Evolutionary conservation across 108 stramenopile genomes (phyloP).

Genomic region (Nitzschia inconspicua): DNA sequence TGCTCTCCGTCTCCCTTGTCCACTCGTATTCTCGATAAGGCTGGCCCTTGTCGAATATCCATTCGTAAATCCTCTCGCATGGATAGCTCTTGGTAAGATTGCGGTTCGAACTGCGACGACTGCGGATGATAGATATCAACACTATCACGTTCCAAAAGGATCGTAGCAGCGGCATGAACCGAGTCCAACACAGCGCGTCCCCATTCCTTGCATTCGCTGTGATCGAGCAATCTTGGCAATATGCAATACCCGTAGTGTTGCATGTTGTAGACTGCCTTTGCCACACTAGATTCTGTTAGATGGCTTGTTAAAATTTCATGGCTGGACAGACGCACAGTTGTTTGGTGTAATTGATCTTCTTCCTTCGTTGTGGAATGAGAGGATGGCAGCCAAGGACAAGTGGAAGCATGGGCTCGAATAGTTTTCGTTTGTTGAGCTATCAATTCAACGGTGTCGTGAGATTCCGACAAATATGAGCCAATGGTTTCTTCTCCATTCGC

Average conservation of each 20-base stretch:
- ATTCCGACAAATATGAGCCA: too few relatives aligned
- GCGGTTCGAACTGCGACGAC: constrained; percentile 41
- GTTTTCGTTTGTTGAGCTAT: not conserved
- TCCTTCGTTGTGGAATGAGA: constrained; percentile 15
- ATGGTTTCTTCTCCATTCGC: too few relatives aligned
- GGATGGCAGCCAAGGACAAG: constrained; percentile 35
- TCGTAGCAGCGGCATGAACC: constrained; percentile 49
- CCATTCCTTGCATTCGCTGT: constrained; percentile 47
- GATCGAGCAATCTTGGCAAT: constrained; percentile 46
- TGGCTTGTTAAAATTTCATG: constrained; percentile 13
- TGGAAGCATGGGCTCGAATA: constrained; percentile 24
- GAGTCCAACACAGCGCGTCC: constrained; percentile 57
- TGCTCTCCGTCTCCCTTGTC: constrained; percentile 2
- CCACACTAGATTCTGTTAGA: constrained; percentile 38
- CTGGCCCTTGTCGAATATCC: constrained; percentile 70
- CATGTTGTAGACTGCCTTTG: constrained; percentile 40
- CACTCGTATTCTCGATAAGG: constrained; percentile 35
- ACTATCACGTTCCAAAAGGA: constrained; percentile 34
- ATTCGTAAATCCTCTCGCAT: constrained; percentile 85
- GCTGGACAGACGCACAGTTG: constrained; percentile 25
- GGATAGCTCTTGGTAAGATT: constrained; percentile 70
- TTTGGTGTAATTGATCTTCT: constrained; percentile 19
- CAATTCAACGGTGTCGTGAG: too few relatives aligned
- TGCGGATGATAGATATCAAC: constrained; percentile 67
- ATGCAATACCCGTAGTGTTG: constrained; percentile 60